Evolutionary conservation across 1,139 yeast genomes (phyloP), one percentile per base, ranked within the genome.

Genomic region (Taphrina sp.): DNA sequence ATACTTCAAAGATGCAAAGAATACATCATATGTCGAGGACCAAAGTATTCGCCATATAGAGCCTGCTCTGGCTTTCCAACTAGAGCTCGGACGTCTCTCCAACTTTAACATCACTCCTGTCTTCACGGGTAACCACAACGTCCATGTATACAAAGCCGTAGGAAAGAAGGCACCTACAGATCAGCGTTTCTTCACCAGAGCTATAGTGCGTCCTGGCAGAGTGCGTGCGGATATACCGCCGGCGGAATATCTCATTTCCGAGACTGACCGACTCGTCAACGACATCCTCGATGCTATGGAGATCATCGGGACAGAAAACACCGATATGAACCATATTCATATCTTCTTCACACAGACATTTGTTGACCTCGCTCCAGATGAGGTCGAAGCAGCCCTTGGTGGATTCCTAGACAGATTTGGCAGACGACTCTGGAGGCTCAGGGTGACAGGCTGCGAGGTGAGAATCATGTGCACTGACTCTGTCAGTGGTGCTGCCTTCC

Each of bases 331-430:
- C 72, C 97, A 92, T 69, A 92, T 92, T 63, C 94, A 92, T 74
- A 90, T 92, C 71, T 90, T 92, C 74, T 92, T 92, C 72, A 85
- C 96, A 47, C 95, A 96, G 61, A 92, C 87, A 33, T 92, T 94
- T 76, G 54, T 49, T 14, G 89, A 89, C 64, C 85, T 92, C 59
- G 81, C 86, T 58, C 96, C 97, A 47, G 88, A 85, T 66, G 97
- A 92, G 72, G 96, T 92, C 61, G 96, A 90, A 72, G 90, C 92
- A 61, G 97, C 98, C 7, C 89, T 92, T 71, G 97, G 95, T 61
- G 94, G 96, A 20, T 92, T 92, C 81, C 78, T 94, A 74, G 97
- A 92, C 73, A 83, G 98, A 73, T 92, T 92, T 64, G 98, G 98
- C 61, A 82, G 96, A 75, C 81, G 97, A 71, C 78, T 92, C 67